Evolutionary conservation across 148 eudicot genomes (phyloP), one percentile per base, ranked within the genome.

Genomic region (Rhododendron molle): DNA sequence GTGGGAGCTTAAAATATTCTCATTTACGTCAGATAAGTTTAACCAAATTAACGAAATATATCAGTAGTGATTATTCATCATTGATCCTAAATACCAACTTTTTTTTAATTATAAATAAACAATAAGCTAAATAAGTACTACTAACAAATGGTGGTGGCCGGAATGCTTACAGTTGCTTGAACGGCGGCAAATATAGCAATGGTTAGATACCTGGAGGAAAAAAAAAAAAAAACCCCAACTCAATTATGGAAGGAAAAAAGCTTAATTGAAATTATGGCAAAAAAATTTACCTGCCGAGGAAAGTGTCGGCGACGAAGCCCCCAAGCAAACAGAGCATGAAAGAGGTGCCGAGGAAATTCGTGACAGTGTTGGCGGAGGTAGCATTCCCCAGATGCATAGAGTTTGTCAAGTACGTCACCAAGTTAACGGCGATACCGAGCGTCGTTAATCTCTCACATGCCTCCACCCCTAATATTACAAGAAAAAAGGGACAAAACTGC

Each of bases 361-460:
- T 96, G 67, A 95, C 98, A 0, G 92, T 91, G 85, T 96, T 96
- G 65, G 99, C 99, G 0, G 99, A 90, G 62, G 56, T 85, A 10
- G 98, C 97, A 90, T 90, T 95, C 10, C 99, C 97, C 87, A 95
- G 87, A 88, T 96, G 99, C 99, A 96, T 96, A 3, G 96, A 94
- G 0, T 90, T 94, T 0, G 98, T 96, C 87, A 96, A 84, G 84
- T 96, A 96, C 0, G 99, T 95, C 84, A 96, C 96, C 87, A 96
- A 74, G 77, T 95, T 96, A 32, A 96, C 96, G 1, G 96, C 99
- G 0, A 96, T 95, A 3, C 99, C 98, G 7, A 96, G 89, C 1
- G 99, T 96, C 44, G 96, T 93, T 81, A 96, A 49, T 88, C 99
- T 93, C 87, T 96, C 99, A 82, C 92, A 87, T 47, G 91, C 90